phyloP scores from a whole-genome alignment of 2,329 filamentous ascomycete genomes.

The Fusarium guadeloupense region DNA sequence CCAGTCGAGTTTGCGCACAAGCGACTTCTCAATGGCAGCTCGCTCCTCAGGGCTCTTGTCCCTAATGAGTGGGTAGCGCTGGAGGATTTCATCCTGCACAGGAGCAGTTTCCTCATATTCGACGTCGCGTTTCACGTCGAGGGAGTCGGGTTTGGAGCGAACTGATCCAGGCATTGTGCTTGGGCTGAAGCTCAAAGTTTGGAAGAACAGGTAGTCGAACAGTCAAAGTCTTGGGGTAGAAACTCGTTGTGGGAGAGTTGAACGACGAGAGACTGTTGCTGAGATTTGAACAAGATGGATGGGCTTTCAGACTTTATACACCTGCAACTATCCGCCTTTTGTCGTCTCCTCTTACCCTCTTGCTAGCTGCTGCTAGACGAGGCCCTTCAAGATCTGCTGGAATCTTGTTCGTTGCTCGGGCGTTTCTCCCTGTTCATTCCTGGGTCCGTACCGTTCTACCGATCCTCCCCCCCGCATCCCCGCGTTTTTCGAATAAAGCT shows the following conservation, averaged over 20 bases:
- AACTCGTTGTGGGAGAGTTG: not conserved
- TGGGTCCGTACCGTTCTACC: not conserved
- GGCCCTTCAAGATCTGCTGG: too few species aligned
- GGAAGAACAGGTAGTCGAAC: too few species aligned
- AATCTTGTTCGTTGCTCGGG: too few species aligned
- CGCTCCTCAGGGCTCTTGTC: conserved; percentile 8
- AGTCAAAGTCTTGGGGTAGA: not conserved
- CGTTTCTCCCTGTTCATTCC: not conserved
- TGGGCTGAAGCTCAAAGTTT: not conserved
- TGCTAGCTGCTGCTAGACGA: too few species aligned
- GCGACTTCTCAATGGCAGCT: conserved; percentile 39
- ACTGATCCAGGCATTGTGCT: conserved; percentile 11
- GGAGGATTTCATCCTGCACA: conserved; percentile 10
- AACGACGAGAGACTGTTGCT: not conserved
- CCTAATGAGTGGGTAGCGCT: conserved; percentile 18
- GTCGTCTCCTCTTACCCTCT: not conserved
- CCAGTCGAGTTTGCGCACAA: conserved; percentile 44
- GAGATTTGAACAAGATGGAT: not conserved
- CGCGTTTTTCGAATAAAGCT: conserved; percentile 13
- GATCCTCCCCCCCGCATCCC: conserved; percentile 21
- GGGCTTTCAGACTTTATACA: not conserved
- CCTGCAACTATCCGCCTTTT: not conserved
- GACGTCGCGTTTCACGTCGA: conserved; percentile 14
- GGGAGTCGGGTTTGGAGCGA: conserved; percentile 4
- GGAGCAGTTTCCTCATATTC: conserved; percentile 20